These are phyloP conservation scores for Pezicula neosporulosa DNA, from an alignment of 2,329 filamentous ascomycete genomes.

Conservation along the genomic window DNA sequence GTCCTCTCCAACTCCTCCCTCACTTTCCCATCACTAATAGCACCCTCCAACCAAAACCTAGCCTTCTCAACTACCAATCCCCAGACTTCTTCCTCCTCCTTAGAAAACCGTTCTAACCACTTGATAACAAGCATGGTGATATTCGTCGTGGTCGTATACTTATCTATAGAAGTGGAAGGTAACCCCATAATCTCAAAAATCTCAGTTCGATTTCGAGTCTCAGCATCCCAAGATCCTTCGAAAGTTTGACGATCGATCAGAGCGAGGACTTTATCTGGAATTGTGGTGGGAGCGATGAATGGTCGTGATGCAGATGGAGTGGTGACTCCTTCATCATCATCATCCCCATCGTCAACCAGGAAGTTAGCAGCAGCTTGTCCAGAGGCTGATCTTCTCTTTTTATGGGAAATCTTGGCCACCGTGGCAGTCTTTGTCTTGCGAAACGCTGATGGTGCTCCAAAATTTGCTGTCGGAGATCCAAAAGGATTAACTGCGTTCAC, in stretches of 20 bases:
- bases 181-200: conserved; percentile 7
- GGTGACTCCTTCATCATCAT: neutral
- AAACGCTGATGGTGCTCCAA: too few relatives aligned
- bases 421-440: too few relatives aligned
- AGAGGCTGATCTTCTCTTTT: too few relatives aligned
- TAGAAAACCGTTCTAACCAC: neutral
- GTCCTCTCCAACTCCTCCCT: too few relatives aligned
- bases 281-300: neutral
- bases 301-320: neutral
- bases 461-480: too few relatives aligned
- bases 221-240: conserved; percentile 46
- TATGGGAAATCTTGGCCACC: too few relatives aligned
- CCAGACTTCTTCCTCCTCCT: neutral
- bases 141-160: too few relatives aligned
- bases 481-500: too few relatives aligned
- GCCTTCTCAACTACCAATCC: neutral
- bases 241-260: conserved; percentile 55
- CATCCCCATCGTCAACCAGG: too few relatives aligned
- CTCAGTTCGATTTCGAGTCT: conserved; percentile 7
- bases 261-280: conserved; percentile 29
- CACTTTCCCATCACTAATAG: too few relatives aligned
- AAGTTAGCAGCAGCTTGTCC: too few relatives aligned
- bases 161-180: too few relatives aligned
- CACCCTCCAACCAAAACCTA: neutral
- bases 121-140: neutral